Evolutionary conservation across 805 yeast species (phyloP).

Genomic region (Debaryomyces hansenii): DNA sequence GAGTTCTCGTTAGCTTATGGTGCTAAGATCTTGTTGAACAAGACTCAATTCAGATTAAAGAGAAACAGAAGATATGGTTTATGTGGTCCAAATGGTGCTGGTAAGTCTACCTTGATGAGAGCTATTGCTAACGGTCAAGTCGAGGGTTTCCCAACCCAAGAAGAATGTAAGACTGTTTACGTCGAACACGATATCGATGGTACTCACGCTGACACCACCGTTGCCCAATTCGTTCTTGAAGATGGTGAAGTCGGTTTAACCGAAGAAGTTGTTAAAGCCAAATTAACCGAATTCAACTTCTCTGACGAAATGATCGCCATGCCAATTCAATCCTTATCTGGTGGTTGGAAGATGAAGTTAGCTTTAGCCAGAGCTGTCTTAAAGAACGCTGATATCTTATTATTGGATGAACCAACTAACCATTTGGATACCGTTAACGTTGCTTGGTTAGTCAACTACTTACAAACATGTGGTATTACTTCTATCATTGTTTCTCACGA

Average conservation of each 20-base stretch:
- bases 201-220: constrained; percentile 94
- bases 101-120: constrained; percentile 75
- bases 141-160: constrained; percentile 99
- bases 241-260: constrained; percentile 75
- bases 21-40: constrained; percentile 99
- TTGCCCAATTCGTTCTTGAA: constrained; percentile 86
- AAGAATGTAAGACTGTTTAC: constrained; percentile 97
- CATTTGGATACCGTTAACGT: constrained; percentile 99
- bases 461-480: constrained; percentile 97
- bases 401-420: constrained; percentile 99
- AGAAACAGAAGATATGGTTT: constrained; percentile 99
- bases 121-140: constrained; percentile 98
- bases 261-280: constrained; percentile 66
- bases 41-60: constrained; percentile 98
- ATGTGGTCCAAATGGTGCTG: constrained; percentile 64
- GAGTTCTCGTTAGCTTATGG: constrained; percentile 99
- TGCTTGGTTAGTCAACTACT: constrained; percentile 99
- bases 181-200: constrained; percentile 99
- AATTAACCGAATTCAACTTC: constrained; percentile 90
- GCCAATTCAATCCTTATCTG: constrained; percentile 97
- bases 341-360: constrained; percentile 99
- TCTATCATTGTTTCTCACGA: constrained; percentile 99
- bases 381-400: constrained; percentile 95
- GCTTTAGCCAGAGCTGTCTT: constrained; percentile 99
- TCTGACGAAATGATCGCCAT: constrained; percentile 86